phyloP scores from a whole-genome alignment of 805 yeast species.

The Tetrapisispora taiwanensis region DNA sequence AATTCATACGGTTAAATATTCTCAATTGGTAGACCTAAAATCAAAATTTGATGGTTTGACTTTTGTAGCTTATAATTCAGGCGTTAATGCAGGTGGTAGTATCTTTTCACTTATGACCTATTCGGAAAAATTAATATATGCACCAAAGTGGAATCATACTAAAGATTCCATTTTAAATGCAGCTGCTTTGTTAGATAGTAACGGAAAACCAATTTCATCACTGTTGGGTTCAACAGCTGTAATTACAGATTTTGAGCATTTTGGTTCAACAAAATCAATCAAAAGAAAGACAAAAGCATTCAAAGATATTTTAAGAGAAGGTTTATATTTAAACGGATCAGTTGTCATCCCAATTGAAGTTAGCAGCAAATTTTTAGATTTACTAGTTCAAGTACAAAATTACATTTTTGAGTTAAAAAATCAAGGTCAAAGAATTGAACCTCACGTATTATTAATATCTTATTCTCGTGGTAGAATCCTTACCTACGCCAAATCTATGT shows the following conservation, averaged over 20 bases:
- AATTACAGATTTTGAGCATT: conserved; percentile 48
- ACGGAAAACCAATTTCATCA: conserved; percentile 54
- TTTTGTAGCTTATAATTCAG: conserved; percentile 79
- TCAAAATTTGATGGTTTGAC: conserved; percentile 51
- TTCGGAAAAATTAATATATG: conserved; percentile 74
- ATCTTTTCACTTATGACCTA: conserved; percentile 71
- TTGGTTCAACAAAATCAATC: conserved; percentile 56
- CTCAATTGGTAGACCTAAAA: conserved; percentile 59
- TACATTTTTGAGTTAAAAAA: conserved; percentile 37
- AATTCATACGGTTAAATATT: conserved; percentile 59
- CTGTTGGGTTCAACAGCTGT: conserved; percentile 73
- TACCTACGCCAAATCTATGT: conserved; percentile 75
- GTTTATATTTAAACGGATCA: conserved; percentile 39
- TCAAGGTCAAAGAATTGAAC: conserved; percentile 29
- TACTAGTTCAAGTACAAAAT: conserved; percentile 62
- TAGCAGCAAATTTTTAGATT: conserved; percentile 72
- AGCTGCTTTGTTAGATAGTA: conserved; percentile 45
- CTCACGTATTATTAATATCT: conserved; percentile 69
- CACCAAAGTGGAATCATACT: conserved; percentile 92
- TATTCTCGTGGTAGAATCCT: conserved; percentile 70
- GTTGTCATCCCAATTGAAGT: conserved; percentile 74
- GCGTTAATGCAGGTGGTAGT: conserved; percentile 89
- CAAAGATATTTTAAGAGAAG: conserved; percentile 50
- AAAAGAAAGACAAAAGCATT: conserved; percentile 56
- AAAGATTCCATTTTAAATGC: conserved; percentile 75